Evolutionary conservation across 306 rosid genomes (phyloP).

Genomic region (Prunus mume): DNA sequence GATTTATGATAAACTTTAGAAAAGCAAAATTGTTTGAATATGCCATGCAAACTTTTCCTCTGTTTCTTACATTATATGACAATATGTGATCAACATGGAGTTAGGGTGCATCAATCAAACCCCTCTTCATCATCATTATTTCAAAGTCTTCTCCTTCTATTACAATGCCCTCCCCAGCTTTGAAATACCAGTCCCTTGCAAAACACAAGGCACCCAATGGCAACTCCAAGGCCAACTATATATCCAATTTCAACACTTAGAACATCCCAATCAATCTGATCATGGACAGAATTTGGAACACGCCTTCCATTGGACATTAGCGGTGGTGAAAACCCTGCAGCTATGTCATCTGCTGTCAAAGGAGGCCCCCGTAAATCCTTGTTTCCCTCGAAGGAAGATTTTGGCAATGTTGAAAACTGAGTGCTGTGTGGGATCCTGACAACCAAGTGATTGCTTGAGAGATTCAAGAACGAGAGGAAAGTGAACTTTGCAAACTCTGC

Average conservation of each 20-base stretch:
- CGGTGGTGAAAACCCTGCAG: neutral
- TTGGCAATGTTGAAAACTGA: constrained; percentile 4
- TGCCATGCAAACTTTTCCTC: too few relatives aligned
- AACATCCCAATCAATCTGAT: neutral
- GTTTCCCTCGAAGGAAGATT: neutral
- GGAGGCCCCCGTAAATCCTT: neutral
- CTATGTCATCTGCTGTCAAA: neutral
- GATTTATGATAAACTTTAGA: too few relatives aligned
- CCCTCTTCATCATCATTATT: too few relatives aligned
- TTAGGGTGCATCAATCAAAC: too few relatives aligned
- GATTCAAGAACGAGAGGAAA: neutral
- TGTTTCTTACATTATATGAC: too few relatives aligned
- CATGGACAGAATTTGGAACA: neutral
- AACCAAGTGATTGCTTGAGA: neutral
- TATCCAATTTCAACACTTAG: neutral
- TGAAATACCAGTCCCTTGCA: neutral
- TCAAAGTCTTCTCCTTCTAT: too few relatives aligned
- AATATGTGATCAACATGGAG: too few relatives aligned
- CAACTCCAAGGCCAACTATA: neutral
- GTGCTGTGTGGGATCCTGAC: neutral
- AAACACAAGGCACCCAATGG: neutral
- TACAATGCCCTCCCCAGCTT: neutral
- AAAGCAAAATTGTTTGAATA: too few relatives aligned
- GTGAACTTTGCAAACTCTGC: neutral
- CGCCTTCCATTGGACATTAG: neutral